Evolutionary conservation across 169 alveolate genomes (phyloP).

Genomic region (Hammondia hammondi): DNA sequence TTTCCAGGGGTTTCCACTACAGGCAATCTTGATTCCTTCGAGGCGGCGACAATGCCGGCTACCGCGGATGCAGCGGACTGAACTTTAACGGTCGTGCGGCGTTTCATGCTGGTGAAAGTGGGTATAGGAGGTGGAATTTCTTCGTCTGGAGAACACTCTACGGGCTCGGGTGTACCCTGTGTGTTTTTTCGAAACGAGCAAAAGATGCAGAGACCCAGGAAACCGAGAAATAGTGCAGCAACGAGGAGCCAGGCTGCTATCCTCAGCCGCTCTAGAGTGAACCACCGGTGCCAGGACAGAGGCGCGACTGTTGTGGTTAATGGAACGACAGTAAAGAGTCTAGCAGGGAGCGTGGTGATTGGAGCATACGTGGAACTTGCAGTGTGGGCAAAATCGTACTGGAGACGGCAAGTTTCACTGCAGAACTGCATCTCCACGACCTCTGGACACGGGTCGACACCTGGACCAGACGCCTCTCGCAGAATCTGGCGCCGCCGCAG

Average conservation of each 20-base stretch:
- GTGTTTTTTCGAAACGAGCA: constrained; percentile 3
- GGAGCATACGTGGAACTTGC: constrained; percentile 34
- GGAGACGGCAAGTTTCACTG: neutral
- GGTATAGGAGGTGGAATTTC: neutral
- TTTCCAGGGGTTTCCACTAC: neutral
- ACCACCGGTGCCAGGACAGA: constrained; percentile 42
- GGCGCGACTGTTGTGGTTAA: neutral
- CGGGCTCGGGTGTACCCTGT: neutral
- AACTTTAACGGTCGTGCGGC: neutral
- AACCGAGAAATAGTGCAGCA: neutral
- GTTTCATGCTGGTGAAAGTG: neutral
- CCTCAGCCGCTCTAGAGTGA: neutral
- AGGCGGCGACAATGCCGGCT: neutral
- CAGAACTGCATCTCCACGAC: constrained; percentile 19
- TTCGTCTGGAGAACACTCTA: neutral
- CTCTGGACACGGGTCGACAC: constrained; percentile 18
- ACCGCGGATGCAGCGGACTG: neutral
- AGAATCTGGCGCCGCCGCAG: constrained; percentile 6
- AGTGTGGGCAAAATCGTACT: neutral
- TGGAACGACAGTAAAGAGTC: neutral
- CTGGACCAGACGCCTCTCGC: constrained; percentile 29
- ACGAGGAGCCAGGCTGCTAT: constrained; percentile 14
- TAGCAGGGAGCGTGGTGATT: neutral
- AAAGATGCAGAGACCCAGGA: constrained; percentile 8
- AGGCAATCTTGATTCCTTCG: neutral